phyloP scores from a whole-genome alignment of 352 stramenopile genomes.

The Globisporangium spiculum region DNA sequence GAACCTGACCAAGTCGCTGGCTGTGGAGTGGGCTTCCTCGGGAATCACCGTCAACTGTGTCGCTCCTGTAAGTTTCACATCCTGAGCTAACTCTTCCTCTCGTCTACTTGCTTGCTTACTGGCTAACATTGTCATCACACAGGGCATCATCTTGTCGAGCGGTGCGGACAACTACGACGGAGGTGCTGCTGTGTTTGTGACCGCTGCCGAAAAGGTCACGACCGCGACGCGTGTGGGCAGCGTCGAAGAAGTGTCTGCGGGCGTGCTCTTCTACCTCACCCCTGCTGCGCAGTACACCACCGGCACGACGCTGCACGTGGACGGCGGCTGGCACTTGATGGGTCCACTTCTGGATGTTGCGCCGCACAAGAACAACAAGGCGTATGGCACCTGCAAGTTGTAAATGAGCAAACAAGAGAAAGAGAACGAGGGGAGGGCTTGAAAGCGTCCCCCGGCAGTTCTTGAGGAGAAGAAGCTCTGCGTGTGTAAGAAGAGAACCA shows the following conservation, averaged over 20 bases:
- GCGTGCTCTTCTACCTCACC: conserved; percentile 82
- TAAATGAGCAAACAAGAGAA: conserved; percentile 16
- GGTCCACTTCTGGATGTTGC: conserved; percentile 60
- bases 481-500: neutral
- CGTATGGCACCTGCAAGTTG: conserved; percentile 65
- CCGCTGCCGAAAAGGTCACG: conserved; percentile 75
- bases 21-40: conserved; percentile 91
- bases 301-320: conserved; percentile 71
- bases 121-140: neutral
- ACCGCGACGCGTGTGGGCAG: conserved; percentile 86
- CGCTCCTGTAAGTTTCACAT: conserved; percentile 63
- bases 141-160: conserved; percentile 80
- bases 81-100: conserved; percentile 27
- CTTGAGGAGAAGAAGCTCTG: neutral
- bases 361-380: conserved; percentile 58
- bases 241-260: conserved; percentile 82
- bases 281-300: conserved; percentile 86
- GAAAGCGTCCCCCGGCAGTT: neutral
- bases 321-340: conserved; percentile 65
- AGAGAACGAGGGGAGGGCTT: neutral
- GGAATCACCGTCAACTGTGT: conserved; percentile 94
- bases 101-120: neutral
- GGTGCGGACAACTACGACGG: conserved; percentile 90
- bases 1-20: conserved; percentile 93
- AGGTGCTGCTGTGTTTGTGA: conserved; percentile 82